phyloP scores from a whole-genome alignment of 106 monocot genomes.

The Posidonia australis region DNA sequence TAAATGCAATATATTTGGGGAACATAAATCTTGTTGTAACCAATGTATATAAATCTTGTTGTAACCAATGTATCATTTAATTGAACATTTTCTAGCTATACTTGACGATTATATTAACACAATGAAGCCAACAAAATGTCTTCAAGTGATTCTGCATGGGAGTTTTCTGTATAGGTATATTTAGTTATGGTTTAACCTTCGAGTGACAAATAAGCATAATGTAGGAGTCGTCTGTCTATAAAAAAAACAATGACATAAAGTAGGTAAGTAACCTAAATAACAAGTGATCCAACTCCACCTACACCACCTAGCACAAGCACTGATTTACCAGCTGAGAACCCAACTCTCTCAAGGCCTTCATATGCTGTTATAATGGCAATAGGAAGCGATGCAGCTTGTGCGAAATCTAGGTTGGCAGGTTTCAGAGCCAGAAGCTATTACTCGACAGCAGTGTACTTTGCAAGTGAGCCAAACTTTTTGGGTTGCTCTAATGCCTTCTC shows the following conservation, averaged over 20 bases:
- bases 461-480: constrained; percentile 77
- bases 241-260: background rate
- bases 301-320: constrained; percentile 87
- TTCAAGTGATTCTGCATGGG: too few species aligned
- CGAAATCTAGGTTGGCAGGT: constrained; percentile 64
- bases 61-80: too few species aligned
- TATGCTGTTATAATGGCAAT: constrained; percentile 65
- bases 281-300: constrained; percentile 87
- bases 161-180: background rate
- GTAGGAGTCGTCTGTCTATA: too few species aligned
- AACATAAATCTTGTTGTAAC: too few species aligned
- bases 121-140: too few species aligned
- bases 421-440: constrained; percentile 75
- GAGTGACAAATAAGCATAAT: background rate
- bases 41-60: too few species aligned
- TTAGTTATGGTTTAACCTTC: too few species aligned
- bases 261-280: constrained; percentile 69
- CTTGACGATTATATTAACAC: too few species aligned
- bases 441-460: constrained; percentile 89
- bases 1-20: too few species aligned
- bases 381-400: constrained; percentile 64
- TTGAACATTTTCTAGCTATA: too few species aligned
- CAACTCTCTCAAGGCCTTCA: constrained; percentile 70
- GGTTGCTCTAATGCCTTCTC: constrained; percentile 72
- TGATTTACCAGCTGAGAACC: constrained; percentile 72